Conservation (phyloP, 2,329 filamentous ascomycete species). For the Colletotrichum zoysiae region DNA sequence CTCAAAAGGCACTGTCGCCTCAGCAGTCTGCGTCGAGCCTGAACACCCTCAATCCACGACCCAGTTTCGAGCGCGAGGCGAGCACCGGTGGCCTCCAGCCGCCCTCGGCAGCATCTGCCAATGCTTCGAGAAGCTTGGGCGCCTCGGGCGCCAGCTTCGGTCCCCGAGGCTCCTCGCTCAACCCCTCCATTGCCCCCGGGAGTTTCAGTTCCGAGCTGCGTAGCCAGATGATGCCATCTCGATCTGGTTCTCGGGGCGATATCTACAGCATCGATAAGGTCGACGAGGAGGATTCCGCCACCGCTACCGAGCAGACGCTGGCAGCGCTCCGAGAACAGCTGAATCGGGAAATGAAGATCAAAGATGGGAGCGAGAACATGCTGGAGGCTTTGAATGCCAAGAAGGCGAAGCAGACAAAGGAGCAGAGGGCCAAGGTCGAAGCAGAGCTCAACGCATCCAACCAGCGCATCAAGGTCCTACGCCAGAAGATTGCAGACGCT, state of each 20-base stretch:
- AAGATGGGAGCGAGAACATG: constrained; percentile 97
- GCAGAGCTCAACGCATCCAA: constrained; percentile 93
- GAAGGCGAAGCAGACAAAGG: constrained; percentile 94
- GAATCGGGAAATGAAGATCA: constrained; percentile 97
- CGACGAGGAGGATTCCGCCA: constrained; percentile 71
- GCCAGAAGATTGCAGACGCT: constrained; percentile 70
- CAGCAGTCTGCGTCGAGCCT: constrained; percentile 54
- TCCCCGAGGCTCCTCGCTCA: constrained; percentile 77
- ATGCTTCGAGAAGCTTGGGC: constrained; percentile 59
- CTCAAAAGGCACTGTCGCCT: constrained; percentile 63
- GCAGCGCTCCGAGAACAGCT: constrained; percentile 84
- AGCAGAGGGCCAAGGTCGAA: constrained; percentile 83
- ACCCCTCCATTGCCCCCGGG: constrained; percentile 78
- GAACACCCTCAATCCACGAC: constrained; percentile 52
- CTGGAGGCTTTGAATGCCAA: constrained; percentile 94
- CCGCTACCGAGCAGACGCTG: constrained; percentile 78
- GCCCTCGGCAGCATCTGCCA: constrained; percentile 46
- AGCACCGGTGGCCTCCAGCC: constrained; percentile 60
- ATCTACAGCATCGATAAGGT: constrained; percentile 66
- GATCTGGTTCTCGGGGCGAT: constrained; percentile 71
- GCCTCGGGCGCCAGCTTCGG: constrained; percentile 72
- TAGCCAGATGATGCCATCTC: constrained; percentile 75
- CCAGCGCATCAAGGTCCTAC: constrained; percentile 72
- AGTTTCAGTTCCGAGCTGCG: constrained; percentile 93
- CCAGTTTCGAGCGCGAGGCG: constrained; percentile 69